Conservation (phyloP, 2,329 filamentous ascomycete genomes). For the Alternaria sp. region DNA sequence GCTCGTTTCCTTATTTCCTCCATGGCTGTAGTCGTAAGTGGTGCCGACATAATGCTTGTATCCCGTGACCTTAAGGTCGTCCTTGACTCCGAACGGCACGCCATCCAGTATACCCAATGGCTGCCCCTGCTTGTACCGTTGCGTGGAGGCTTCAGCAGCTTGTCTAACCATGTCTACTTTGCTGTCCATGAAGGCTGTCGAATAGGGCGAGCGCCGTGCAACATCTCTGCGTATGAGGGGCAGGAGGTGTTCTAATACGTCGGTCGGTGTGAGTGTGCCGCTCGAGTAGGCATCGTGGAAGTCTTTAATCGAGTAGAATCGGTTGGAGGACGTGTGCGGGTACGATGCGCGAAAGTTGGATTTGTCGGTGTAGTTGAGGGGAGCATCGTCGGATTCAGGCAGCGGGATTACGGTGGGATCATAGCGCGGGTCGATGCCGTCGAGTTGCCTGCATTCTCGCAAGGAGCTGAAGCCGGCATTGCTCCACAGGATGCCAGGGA, state of each 20-base stretch:
- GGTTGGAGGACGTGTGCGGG: conserved; percentile 23
- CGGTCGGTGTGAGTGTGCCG: conserved; percentile 72
- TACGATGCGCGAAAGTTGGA: conserved; percentile 29
- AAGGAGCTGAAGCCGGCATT: conserved; percentile 72
- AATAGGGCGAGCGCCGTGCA: conserved; percentile 64
- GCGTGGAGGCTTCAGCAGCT: conserved; percentile 75
- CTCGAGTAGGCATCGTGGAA: conserved; percentile 77
- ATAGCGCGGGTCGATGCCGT: conserved; percentile 60
- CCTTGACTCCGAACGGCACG: conserved; percentile 83
- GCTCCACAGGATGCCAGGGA: conserved; percentile 72
- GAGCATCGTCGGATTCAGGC: conserved; percentile 20
- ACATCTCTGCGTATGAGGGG: conserved; percentile 70
- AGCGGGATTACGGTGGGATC: conserved; percentile 65
- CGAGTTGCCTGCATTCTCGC: conserved; percentile 61
- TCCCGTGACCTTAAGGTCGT: conserved; percentile 75
- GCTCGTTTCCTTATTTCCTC: conserved; percentile 60
- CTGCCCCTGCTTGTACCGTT: conserved; percentile 71
- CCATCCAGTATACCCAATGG: conserved; percentile 77
- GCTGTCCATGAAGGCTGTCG: conserved; percentile 74
- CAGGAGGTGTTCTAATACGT: conserved; percentile 74
- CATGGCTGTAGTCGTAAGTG: conserved; percentile 61
- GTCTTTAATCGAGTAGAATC: conserved; percentile 68
- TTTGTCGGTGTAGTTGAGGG: conserved; percentile 25
- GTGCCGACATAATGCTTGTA: conserved; percentile 73
- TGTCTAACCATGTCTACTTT: conserved; percentile 67